Conservation (phyloP, 1,284 basidiomycete genomes). For the Sporisorium graminicola region DNA sequence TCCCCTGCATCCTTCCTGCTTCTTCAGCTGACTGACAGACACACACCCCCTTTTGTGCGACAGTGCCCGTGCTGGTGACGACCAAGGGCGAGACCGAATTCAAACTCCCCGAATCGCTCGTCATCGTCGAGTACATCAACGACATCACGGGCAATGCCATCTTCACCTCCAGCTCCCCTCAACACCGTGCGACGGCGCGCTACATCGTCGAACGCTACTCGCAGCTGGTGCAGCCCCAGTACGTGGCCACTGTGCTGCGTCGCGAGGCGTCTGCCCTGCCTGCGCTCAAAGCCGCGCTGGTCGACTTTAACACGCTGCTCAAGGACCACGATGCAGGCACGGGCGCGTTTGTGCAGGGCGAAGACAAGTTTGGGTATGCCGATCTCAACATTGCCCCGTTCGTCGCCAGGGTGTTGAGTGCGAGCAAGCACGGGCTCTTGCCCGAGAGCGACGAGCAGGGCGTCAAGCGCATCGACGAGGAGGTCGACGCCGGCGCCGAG, state of each 20-base stretch:
- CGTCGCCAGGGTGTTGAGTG: conserved; percentile 6
- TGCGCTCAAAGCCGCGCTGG: conserved; percentile 2
- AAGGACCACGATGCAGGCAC: background rate
- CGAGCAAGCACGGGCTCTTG: background rate
- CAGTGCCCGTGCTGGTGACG: conserved; percentile 27
- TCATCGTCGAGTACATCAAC: conserved; percentile 38
- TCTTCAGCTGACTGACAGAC: background rate
- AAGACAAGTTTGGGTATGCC: conserved; percentile 15
- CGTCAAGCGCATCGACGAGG: conserved; percentile 8
- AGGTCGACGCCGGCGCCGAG: background rate
- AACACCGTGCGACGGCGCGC: conserved; percentile 6
- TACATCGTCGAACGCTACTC: conserved; percentile 27
- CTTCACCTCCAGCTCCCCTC: background rate
- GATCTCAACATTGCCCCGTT: conserved; percentile 26
- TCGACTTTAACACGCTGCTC: conserved; percentile 11
- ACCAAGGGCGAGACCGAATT: background rate
- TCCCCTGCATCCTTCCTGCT: background rate
- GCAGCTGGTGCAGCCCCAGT: conserved; percentile 25
- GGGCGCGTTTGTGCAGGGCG: conserved; percentile 11
- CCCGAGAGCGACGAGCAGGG: background rate
- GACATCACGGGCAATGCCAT: conserved; percentile 3
- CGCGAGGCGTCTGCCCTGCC: background rate
- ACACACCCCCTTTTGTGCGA: background rate
- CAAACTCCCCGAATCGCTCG: conserved; percentile 33
- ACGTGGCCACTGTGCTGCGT: background rate